Evolutionary conservation across 78 protist species (phyloP).

Genomic region (Cyanophora paradoxa): DNA sequence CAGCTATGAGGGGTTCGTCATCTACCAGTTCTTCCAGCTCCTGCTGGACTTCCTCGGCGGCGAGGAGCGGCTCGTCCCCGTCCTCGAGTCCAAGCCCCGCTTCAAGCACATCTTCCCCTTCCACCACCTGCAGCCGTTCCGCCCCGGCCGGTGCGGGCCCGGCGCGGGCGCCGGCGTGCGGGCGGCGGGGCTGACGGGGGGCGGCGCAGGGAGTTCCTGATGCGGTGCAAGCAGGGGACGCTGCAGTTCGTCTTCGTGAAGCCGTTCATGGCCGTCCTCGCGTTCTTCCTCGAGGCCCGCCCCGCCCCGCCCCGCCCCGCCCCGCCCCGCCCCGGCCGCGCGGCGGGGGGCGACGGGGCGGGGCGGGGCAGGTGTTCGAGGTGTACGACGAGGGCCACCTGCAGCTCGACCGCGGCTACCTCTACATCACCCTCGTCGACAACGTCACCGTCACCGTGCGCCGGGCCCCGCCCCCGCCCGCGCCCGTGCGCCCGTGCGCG

Average conservation of each 20-base stretch:
- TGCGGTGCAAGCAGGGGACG: background rate
- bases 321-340: too few species aligned
- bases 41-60: constrained; percentile 29
- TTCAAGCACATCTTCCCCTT: background rate
- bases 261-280: constrained; percentile 27
- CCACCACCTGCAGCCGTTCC: constrained; percentile 1
- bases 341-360: too few species aligned
- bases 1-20: constrained; percentile 46
- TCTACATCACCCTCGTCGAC: background rate
- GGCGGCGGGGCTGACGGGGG: too few species aligned
- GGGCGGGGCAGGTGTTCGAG: background rate
- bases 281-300: too few species aligned
- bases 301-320: background rate
- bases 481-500: background rate
- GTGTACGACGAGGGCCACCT: constrained; percentile 25
- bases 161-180: background rate
- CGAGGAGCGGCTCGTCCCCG: background rate
- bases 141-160: background rate
- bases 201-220: too few species aligned
- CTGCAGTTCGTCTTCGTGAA: constrained; percentile 35
- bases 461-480: background rate
- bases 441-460: constrained; percentile 6
- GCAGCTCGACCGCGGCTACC: background rate
- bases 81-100: too few species aligned
- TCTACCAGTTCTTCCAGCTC: constrained; percentile 36